These are phyloP conservation scores for Cladorrhinum sp. DNA, from an alignment of 2,329 filamentous ascomycete species.

Conservation along the genomic window DNA sequence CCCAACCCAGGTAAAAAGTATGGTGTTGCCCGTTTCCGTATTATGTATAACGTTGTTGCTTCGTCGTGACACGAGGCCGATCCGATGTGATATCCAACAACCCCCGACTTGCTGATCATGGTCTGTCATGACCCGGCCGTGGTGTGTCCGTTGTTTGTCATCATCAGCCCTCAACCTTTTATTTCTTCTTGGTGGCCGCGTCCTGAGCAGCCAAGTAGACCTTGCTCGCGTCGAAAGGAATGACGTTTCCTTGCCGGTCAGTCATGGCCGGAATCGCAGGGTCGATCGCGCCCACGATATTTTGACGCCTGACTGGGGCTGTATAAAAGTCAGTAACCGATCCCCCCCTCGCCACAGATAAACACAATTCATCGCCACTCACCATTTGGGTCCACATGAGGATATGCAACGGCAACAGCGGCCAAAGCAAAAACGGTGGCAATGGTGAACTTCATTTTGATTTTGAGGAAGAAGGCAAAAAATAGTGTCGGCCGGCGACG, in stretches of 20 bases:
- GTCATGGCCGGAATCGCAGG: conserved; percentile 46
- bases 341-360: background rate
- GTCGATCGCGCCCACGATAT: conserved; percentile 29
- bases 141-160: background rate
- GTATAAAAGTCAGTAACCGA: conserved; percentile 4
- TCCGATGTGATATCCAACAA: background rate
- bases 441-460: conserved; percentile 54
- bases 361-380: conserved; percentile 12
- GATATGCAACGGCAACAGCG: conserved; percentile 44
- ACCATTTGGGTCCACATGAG: conserved; percentile 29
- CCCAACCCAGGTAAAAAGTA: background rate
- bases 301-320: conserved; percentile 30
- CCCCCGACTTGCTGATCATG: background rate
- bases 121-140: background rate
- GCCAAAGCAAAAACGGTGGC: conserved; percentile 46
- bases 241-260: conserved; percentile 42
- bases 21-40: conserved; percentile 1
- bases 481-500: conserved; percentile 52
- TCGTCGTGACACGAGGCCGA: background rate
- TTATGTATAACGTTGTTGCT: background rate
- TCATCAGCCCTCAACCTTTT: background rate
- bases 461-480: conserved; percentile 30
- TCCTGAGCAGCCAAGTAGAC: conserved; percentile 39
- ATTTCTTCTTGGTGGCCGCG: background rate
- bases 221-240: conserved; percentile 42